phyloP scores from a whole-genome alignment of 2,329 filamentous ascomycete species.

The Coniochaeta ligniaria region DNA sequence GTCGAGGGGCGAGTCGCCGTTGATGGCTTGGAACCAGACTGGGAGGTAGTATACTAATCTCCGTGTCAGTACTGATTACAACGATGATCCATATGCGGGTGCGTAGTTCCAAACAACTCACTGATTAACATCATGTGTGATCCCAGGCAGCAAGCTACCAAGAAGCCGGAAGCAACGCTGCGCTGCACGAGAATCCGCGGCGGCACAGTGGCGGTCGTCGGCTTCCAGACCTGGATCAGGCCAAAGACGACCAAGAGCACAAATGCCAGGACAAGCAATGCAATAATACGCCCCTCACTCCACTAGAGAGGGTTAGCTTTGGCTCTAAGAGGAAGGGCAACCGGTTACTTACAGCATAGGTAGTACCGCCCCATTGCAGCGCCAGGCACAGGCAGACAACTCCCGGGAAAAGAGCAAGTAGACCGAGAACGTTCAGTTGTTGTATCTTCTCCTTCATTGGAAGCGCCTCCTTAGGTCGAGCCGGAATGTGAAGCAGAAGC shows the following conservation, averaged over 20 bases:
- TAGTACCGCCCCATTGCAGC: conserved; percentile 25
- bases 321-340: neutral
- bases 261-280: conserved; percentile 29
- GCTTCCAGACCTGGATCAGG: conserved; percentile 24
- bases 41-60: conserved; percentile 35
- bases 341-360: conserved; percentile 17
- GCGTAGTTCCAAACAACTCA: neutral
- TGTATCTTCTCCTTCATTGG: conserved; percentile 18
- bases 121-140: conserved; percentile 27
- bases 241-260: conserved; percentile 34
- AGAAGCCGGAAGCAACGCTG: conserved; percentile 27
- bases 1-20: conserved; percentile 28
- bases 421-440: conserved; percentile 21
- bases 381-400: conserved; percentile 24
- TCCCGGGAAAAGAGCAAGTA: conserved; percentile 18
- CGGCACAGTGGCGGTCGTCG: conserved; percentile 30
- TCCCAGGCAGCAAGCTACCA: conserved; percentile 23
- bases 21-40: conserved; percentile 43
- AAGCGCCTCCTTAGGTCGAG: conserved; percentile 10
- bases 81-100: neutral
- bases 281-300: conserved; percentile 30
- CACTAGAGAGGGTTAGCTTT: neutral
- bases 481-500: conserved; percentile 20
- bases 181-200: conserved; percentile 32
- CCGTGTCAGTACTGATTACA: neutral